A percentile compares a stretch with the other conserved stretches of the same genome.
These are phyloP conservation scores for Pyracantha coccinea DNA, from an alignment of 331 rosid genomes.

Conservation along the genomic window DNA sequence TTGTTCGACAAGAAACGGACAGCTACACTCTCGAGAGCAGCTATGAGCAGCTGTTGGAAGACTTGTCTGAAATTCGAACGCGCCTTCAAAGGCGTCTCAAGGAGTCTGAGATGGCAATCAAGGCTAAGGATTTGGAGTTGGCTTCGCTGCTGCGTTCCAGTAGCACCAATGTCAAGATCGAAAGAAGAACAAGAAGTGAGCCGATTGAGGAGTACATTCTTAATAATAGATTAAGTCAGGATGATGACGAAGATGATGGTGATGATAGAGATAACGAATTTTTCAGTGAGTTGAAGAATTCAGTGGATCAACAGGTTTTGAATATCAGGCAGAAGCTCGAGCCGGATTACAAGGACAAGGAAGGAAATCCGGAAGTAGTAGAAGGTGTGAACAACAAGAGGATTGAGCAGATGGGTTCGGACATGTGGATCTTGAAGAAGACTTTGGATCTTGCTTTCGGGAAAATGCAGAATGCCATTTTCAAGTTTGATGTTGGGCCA, in stretches of 20 bases:
- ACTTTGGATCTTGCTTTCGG: conserved; percentile 73
- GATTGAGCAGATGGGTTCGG: conserved; percentile 78
- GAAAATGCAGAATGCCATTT: conserved; percentile 64
- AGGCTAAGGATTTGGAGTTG: conserved; percentile 54
- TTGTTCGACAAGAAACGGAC: conserved; percentile 53
- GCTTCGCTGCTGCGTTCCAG: conserved; percentile 22
- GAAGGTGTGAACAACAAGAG: conserved; percentile 33
- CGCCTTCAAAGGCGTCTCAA: conserved; percentile 61
- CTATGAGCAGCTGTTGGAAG: conserved; percentile 54
- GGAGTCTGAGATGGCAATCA: conserved; percentile 58
- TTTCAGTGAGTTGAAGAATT: conserved; percentile 22
- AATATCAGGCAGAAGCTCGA: conserved; percentile 45
- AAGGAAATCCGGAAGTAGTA: conserved; percentile 10
- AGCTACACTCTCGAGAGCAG: conserved; percentile 36
- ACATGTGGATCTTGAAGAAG: conserved; percentile 64
- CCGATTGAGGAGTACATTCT: conserved; percentile 12
- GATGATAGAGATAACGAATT: conserved; percentile 29
- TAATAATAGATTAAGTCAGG: conserved; percentile 7
- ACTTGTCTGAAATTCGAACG: conserved; percentile 51
- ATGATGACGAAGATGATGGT: conserved; percentile 17
- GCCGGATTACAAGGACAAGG: conserved; percentile 27
- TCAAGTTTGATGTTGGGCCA: conserved; percentile 50
- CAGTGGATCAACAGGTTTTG: conserved; percentile 47
- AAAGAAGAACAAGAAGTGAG: conserved; percentile 11
- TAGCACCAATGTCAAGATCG: conserved; percentile 12